Conservation (phyloP, 1,139 yeast genomes). For the Lodderomyces jiufengensis region DNA sequence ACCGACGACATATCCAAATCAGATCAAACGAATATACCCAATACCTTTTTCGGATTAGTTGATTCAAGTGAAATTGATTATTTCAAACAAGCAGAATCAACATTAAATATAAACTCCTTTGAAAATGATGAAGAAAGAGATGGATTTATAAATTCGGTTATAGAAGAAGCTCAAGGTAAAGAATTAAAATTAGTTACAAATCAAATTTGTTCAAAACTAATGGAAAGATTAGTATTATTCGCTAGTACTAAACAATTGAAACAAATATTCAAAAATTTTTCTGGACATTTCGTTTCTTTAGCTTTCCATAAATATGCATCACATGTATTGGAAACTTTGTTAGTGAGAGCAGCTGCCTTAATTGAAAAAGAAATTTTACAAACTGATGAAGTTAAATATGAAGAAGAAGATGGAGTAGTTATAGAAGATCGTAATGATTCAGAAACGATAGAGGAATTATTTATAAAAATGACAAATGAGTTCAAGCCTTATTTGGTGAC, state of each 20-base stretch:
- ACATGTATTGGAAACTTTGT: constrained; percentile 84
- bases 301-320: constrained; percentile 89
- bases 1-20: neutral
- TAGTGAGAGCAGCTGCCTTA: constrained; percentile 72
- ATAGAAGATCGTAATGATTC: constrained; percentile 33
- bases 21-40: constrained; percentile 10
- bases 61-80: constrained; percentile 83
- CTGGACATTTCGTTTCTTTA: constrained; percentile 69
- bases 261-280: constrained; percentile 60
- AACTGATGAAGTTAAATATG: constrained; percentile 31
- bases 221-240: constrained; percentile 77
- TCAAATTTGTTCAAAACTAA: constrained; percentile 87
- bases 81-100: constrained; percentile 88
- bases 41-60: constrained; percentile 75
- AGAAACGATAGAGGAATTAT: constrained; percentile 54
- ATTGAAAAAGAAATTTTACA: constrained; percentile 62
- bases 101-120: constrained; percentile 77
- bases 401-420: constrained; percentile 30
- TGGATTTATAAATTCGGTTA: constrained; percentile 70
- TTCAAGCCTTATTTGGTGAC: constrained; percentile 53
- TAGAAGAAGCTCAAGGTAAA: constrained; percentile 85
- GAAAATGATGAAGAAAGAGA: constrained; percentile 67
- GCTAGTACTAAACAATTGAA: constrained; percentile 66
- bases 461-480: constrained; percentile 64
- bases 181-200: constrained; percentile 91